These are phyloP conservation scores for Apiospora sp. DNA, from an alignment of 2,329 filamentous ascomycete species.

Conservation along the genomic window DNA sequence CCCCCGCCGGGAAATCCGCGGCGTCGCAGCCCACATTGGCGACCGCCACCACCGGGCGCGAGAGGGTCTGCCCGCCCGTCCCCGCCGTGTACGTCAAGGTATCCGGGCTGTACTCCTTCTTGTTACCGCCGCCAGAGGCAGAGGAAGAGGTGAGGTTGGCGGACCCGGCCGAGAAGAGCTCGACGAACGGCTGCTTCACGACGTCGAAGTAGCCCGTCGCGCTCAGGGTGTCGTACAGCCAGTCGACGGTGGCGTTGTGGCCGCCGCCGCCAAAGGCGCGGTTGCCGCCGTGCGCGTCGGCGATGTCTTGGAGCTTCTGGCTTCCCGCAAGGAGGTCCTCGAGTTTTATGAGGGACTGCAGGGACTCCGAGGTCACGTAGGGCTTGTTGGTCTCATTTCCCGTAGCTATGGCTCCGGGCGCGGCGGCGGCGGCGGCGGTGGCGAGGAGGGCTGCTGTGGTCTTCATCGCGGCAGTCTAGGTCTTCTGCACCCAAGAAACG, in stretches of 20 bases:
- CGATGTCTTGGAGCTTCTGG: conserved; percentile 54
- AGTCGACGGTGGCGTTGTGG: conserved; percentile 57
- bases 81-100: conserved; percentile 29
- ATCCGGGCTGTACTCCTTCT: conserved; percentile 35
- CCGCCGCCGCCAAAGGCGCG: conserved; percentile 54
- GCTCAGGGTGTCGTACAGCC: conserved; percentile 49
- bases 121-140: not conserved
- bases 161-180: conserved; percentile 66
- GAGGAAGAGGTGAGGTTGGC: conserved; percentile 37
- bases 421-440: not conserved
- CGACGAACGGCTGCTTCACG: conserved; percentile 64
- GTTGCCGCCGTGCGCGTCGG: conserved; percentile 50
- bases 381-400: conserved; percentile 37
- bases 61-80: conserved; percentile 44
- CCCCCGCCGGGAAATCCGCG: conserved; percentile 50
- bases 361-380: conserved; percentile 47
- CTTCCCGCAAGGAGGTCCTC: conserved; percentile 52
- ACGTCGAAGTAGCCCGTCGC: conserved; percentile 51
- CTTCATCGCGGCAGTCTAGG: not conserved
- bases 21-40: conserved; percentile 56
- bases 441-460: conserved; percentile 1
- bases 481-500: not conserved
- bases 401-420: not conserved
- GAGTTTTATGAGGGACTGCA: conserved; percentile 49
- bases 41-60: conserved; percentile 56